phyloP scores from a whole-genome alignment of 1,139 yeast species.

The Lodderomyces margitis region DNA sequence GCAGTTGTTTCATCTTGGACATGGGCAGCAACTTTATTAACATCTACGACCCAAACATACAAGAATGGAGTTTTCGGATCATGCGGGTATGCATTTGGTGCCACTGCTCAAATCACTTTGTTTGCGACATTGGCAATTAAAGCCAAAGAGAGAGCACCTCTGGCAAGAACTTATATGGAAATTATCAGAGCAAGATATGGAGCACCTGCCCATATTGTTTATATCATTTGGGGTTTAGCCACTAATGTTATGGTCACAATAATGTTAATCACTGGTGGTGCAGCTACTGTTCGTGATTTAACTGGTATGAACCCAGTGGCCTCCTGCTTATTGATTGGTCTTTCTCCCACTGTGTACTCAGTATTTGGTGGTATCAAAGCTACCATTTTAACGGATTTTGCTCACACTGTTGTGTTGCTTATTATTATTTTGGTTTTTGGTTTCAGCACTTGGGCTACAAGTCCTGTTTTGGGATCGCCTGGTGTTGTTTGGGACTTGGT shows the following conservation, averaged over 20 bases:
- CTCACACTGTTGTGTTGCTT: constrained; percentile 66
- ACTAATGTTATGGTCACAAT: constrained; percentile 86
- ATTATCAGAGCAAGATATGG: constrained; percentile 54
- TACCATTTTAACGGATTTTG: constrained; percentile 83
- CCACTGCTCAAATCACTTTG: constrained; percentile 51
- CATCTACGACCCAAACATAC: constrained; percentile 56
- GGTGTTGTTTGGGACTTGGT: constrained; percentile 71
- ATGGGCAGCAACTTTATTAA: constrained; percentile 80
- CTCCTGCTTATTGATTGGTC: constrained; percentile 74
- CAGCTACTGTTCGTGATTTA: constrained; percentile 70
- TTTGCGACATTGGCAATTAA: constrained; percentile 55
- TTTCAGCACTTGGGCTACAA: constrained; percentile 61
- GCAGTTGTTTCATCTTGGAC: constrained; percentile 94
- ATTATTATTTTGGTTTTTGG: constrained; percentile 61
- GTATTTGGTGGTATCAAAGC: constrained; percentile 89
- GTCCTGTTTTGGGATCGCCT: constrained; percentile 73
- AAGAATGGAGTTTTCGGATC: constrained; percentile 68
- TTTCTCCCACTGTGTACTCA: constrained; percentile 81
- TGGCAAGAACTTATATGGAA: constrained; percentile 58
- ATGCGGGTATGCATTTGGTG: constrained; percentile 53
- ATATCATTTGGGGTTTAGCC: constrained; percentile 76
- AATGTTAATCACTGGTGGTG: constrained; percentile 83
- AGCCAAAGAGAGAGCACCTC: constrained; percentile 56
- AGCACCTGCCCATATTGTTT: constrained; percentile 60
- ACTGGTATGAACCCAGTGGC: constrained; percentile 87